Evolutionary conservation across 1,284 basidiomycete genomes (phyloP).

Genomic region (Moesziomyces sp.): DNA sequence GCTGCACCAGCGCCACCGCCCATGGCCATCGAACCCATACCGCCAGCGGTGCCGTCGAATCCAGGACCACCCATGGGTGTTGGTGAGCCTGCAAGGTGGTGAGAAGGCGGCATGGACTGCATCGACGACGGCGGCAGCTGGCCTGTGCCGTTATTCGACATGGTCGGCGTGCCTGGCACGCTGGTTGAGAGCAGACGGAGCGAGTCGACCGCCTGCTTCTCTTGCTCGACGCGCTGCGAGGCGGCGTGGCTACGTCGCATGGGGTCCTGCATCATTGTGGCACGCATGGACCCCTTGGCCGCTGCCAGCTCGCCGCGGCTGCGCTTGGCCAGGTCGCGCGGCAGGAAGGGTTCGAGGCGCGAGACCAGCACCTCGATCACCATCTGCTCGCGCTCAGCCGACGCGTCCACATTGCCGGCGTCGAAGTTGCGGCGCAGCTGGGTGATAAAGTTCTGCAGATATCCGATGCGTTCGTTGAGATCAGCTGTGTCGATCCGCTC

Average conservation of each 20-base stretch:
- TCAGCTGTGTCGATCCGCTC: conserved; percentile 36
- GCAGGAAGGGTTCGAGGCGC: conserved; percentile 43
- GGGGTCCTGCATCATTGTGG: conserved; percentile 42
- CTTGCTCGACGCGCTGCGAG: conserved; percentile 32
- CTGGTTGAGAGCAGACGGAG: conserved; percentile 32
- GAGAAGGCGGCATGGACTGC: conserved; percentile 18
- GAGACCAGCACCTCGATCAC: conserved; percentile 47
- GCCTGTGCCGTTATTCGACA: conserved; percentile 16
- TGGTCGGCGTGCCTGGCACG: conserved; percentile 36
- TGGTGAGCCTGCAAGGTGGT: conserved; percentile 20
- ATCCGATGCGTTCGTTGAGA: conserved; percentile 42
- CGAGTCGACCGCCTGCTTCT: conserved; percentile 46
- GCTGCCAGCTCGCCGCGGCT: conserved; percentile 39
- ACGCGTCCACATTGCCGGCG: conserved; percentile 47
- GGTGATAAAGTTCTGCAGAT: conserved; percentile 45
- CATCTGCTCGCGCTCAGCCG: conserved; percentile 47
- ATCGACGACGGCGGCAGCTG: conserved; percentile 3
- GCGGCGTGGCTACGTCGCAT: conserved; percentile 15
- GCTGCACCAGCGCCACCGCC: conserved; percentile 1
- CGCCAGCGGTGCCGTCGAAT: conserved; percentile 4
- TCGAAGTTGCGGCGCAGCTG: conserved; percentile 44
- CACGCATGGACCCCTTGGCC: conserved; percentile 43
- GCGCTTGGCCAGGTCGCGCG: conserved; percentile 26
- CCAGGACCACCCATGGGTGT: conserved; percentile 13
- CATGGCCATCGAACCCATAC: conserved; percentile 5